phyloP scores from a whole-genome alignment of 352 stramenopile species.

The Hyphochytrium catenoides region DNA sequence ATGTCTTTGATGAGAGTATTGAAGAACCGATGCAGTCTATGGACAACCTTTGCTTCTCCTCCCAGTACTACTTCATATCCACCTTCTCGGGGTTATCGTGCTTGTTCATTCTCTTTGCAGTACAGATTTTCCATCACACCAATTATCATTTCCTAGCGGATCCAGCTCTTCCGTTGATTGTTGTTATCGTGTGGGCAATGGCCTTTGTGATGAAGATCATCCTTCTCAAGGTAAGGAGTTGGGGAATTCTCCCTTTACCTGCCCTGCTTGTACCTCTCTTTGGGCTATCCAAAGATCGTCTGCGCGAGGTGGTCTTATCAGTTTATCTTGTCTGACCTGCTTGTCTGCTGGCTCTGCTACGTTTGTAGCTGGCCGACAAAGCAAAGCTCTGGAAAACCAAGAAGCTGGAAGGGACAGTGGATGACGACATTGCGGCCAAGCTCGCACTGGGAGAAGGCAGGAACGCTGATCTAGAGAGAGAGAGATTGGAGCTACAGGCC shows the following conservation, averaged over 20 bases:
- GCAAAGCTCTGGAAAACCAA: constrained; percentile 73
- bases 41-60: constrained; percentile 86
- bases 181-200: constrained; percentile 45
- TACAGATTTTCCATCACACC: constrained; percentile 76
- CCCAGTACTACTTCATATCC: constrained; percentile 71
- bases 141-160: constrained; percentile 82
- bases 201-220: constrained; percentile 28
- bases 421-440: constrained; percentile 85
- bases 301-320: too few relatives aligned
- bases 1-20: constrained; percentile 74
- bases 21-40: constrained; percentile 71
- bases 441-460: constrained; percentile 74
- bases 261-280: too few relatives aligned
- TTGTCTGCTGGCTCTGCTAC: too few relatives aligned
- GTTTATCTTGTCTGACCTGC: too few relatives aligned
- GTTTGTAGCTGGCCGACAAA: constrained; percentile 38
- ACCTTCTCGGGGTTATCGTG: constrained; percentile 57
- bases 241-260: too few relatives aligned
- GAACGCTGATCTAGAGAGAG: constrained; percentile 78
- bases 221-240: too few relatives aligned
- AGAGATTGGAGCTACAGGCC: constrained; percentile 80
- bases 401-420: constrained; percentile 73
- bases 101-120: constrained; percentile 68
- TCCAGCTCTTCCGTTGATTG: constrained; percentile 61
- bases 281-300: too few relatives aligned